Evolutionary conservation across 2,329 filamentous ascomycete genomes (phyloP), one percentile per base, ranked within the genome.

Genomic region (Gaeumannomyces tritici): DNA sequence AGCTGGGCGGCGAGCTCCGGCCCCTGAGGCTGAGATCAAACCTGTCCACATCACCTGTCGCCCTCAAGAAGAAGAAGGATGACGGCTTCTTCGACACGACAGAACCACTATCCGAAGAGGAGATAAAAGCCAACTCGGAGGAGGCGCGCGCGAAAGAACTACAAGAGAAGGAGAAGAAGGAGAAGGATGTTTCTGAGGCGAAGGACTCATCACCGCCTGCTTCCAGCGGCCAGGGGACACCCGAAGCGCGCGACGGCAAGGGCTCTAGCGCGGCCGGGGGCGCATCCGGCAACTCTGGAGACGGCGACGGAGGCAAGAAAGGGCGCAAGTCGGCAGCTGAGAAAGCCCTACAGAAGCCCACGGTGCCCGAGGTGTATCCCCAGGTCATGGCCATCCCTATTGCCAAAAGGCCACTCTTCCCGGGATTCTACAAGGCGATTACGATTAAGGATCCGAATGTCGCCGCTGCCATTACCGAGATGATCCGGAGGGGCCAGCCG

Each of bases 321-420:
- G 87, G 91, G 62, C 83, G 86, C 67, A 93, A 89, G 72, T 82
- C 86, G 42, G 70, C 74, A n/a, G 62, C 63, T 8, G 90, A 95
- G 64, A 87, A 86, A 70, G 87, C 89, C 28, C 80, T 98, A 54
- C 86, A 91, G 69, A 98, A 98, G 76, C 90, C 92, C 1, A 85
- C 89, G 3, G 89, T 98, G 18, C 95, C 95, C 18, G 95, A 99
- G 65, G 88, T 97, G 56, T 99, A 99, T 73, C 95, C 95, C 4
- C 95, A 98, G 73, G 93, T 99, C 62, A 91, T 99, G 83, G 93
- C 93, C 2, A 96, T 99, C 62, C 95, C 95, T 9, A 97, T 99
- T 70, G 90, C 91, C 31, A 92, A 96, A 74, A 84, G 95, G 61
- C 95, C 95, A 13, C 79, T 99, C 15, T 99, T 98, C 76, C 95